Evolutionary conservation across 306 rosid genomes (phyloP).

Genomic region (Cyamopsis tetragonoloba): DNA sequence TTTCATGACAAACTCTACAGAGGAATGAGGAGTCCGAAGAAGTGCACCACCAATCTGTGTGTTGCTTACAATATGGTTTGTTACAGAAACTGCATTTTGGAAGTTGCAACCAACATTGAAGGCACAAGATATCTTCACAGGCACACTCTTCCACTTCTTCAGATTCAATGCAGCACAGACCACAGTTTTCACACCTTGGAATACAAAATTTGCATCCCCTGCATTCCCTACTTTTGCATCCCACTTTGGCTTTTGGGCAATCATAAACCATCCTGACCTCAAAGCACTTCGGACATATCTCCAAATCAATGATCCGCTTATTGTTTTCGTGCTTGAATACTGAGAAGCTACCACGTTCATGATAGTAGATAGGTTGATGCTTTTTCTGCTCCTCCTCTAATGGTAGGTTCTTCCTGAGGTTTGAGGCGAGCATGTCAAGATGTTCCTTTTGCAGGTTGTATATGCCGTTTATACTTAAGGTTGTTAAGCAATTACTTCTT

Average conservation of each 20-base stretch:
- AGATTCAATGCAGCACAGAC: slow-evolving; percentile 44
- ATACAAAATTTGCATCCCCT: slow-evolving; percentile 66
- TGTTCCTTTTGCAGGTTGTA: slow-evolving; percentile 57
- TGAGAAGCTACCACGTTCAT: slow-evolving; percentile 9
- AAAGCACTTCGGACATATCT: slow-evolving; percentile 59
- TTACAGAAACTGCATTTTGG: slow-evolving; percentile 82
- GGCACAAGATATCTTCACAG: slow-evolving; percentile 57
- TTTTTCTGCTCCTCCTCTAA: slow-evolving; percentile 16
- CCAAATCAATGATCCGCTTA: slow-evolving; percentile 44
- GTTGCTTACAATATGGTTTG: slow-evolving; percentile 72
- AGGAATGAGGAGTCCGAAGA: slow-evolving; percentile 40
- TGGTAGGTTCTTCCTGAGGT: slow-evolving; percentile 31
- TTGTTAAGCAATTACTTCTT: slow-evolving; percentile 43
- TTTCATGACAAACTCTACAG: slow-evolving; percentile 51
- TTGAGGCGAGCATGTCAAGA: slow-evolving; percentile 37
- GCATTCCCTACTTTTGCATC: slow-evolving; percentile 51
- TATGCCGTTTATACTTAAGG: slow-evolving; percentile 59
- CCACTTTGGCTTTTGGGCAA: slow-evolving; percentile 64
- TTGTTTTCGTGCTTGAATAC: slow-evolving; percentile 15
- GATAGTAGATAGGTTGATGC: slow-evolving; percentile 40
- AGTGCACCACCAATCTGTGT: slow-evolving; percentile 30
- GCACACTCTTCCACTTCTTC: slow-evolving; percentile 53
- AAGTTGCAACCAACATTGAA: slow-evolving; percentile 66
- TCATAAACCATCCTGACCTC: slow-evolving; percentile 56
- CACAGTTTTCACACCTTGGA: slow-evolving; percentile 79